A percentile compares a stretch with the other conserved stretches of the same genome.
phyloP scores from a whole-genome alignment of 306 rosid genomes.

The Prunus salicina region DNA sequence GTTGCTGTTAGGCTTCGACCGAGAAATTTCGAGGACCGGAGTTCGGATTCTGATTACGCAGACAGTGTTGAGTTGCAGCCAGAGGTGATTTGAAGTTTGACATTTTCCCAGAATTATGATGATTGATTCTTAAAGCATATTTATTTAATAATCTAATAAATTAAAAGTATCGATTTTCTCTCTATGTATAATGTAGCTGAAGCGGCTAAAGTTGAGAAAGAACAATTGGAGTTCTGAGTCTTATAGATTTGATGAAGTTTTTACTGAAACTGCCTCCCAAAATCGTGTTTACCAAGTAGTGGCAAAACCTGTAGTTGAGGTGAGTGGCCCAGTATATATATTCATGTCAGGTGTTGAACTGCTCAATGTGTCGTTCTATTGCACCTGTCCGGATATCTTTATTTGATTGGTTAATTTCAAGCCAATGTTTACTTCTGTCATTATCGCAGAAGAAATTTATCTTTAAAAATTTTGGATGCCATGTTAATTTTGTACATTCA shows the following conservation, averaged over 20 bases:
- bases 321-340: conserved; percentile 5
- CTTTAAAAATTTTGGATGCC: too few species aligned
- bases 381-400: background rate
- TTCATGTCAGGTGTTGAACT: background rate
- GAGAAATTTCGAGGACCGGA: conserved; percentile 45
- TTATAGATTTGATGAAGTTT: conserved; percentile 61
- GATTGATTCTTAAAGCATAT: background rate
- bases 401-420: background rate
- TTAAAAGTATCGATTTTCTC: background rate
- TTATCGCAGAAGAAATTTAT: too few species aligned
- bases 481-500: conserved; percentile 1
- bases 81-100: conserved; percentile 37
- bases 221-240: conserved; percentile 73
- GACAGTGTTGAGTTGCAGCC: conserved; percentile 63
- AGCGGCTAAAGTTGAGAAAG: conserved; percentile 59
- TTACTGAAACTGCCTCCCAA: conserved; percentile 62
- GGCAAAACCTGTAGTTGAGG: conserved; percentile 75
- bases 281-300: conserved; percentile 66
- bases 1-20: conserved; percentile 67
- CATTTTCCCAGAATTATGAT: too few species aligned
- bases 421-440: background rate
- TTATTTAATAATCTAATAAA: background rate
- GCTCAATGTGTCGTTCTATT: background rate
- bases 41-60: conserved; percentile 51
- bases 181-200: conserved; percentile 34